Conservation (phyloP, 306 rosid species). For the Hippophae gyantsensis region DNA sequence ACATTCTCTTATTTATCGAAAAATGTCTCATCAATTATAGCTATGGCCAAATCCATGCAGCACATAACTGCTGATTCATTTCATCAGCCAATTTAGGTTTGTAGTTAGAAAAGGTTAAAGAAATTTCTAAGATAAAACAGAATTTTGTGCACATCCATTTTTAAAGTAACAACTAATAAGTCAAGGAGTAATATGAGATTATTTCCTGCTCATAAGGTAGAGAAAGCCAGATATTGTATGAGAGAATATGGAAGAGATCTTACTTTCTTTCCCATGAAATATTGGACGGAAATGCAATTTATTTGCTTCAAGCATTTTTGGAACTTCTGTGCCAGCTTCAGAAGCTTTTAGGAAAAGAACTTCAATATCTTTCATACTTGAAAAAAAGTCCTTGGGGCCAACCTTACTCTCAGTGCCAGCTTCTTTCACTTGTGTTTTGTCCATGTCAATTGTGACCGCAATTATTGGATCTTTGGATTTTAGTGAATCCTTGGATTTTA, state of each 20-base stretch:
- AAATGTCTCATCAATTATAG: too few species aligned
- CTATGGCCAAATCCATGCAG: conserved; percentile 4
- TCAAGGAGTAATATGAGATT: conserved; percentile 5
- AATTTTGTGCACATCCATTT: conserved; percentile 8
- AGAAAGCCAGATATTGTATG: background rate
- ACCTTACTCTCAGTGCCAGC: conserved; percentile 45
- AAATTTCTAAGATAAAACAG: conserved; percentile 6
- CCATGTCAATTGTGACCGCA: conserved; percentile 34
- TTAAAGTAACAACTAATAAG: conserved; percentile 3
- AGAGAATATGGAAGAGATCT: conserved; percentile 8
- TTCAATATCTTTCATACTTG: conserved; percentile 75
- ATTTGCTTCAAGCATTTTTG: conserved; percentile 98
- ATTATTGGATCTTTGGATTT: conserved; percentile 26
- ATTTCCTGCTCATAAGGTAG: background rate
- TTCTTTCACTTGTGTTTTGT: conserved; percentile 37
- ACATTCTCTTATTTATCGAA: too few species aligned
- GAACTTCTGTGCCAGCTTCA: conserved; percentile 82
- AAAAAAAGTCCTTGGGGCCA: conserved; percentile 62
- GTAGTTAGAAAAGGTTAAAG: background rate
- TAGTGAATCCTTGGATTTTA: conserved; percentile 28
- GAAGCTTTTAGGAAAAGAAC: conserved; percentile 64
- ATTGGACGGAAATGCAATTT: conserved; percentile 85
- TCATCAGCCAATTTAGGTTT: background rate
- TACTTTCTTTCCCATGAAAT: conserved; percentile 61
- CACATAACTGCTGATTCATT: conserved; percentile 16